These are phyloP conservation scores for Wickerhamomyces strasburgensis DNA, from an alignment of 805 yeast genomes.

Conservation along the genomic window DNA sequence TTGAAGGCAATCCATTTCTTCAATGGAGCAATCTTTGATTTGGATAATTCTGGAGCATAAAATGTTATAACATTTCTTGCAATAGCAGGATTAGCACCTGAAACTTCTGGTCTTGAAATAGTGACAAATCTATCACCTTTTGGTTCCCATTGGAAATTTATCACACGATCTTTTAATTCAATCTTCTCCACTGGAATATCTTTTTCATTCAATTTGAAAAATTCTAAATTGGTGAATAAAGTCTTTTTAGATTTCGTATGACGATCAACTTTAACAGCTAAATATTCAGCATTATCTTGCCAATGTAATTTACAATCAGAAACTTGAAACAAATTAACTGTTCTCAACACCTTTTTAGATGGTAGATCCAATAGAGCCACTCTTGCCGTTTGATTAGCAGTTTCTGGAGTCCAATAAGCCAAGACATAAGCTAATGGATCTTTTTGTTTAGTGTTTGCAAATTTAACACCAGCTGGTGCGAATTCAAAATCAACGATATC, in stretches of 20 bases:
- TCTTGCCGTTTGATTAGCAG: constrained; percentile 87
- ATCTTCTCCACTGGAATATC: constrained; percentile 93
- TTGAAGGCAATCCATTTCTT: constrained; percentile 57
- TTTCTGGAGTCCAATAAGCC: constrained; percentile 97
- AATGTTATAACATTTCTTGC: constrained; percentile 65
- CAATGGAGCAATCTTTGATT: constrained; percentile 39
- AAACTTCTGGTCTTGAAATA: constrained; percentile 55
- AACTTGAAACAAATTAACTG: constrained; percentile 92
- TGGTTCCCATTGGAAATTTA: constrained; percentile 96
- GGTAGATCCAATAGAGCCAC: constrained; percentile 88
- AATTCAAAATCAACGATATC: constrained; percentile 90
- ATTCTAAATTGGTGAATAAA: constrained; percentile 83
- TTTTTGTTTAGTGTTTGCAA: constrained; percentile 49
- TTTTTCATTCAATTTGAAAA: constrained; percentile 81
- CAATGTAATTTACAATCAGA: constrained; percentile 86
- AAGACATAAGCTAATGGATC: constrained; percentile 61
- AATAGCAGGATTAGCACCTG: constrained; percentile 54
- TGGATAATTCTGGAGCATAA: constrained; percentile 69
- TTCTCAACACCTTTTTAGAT: constrained; percentile 75
- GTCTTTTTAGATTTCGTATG: constrained; percentile 95
- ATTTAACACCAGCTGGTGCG: constrained; percentile 82
- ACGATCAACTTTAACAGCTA: constrained; percentile 95
- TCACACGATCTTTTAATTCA: constrained; percentile 84
- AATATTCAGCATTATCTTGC: constrained; percentile 80
- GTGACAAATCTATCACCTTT: constrained; percentile 79